Evolutionary conservation across 768 basidiomycete species (phyloP).

Genomic region (Chlorophyllum brunneum): DNA sequence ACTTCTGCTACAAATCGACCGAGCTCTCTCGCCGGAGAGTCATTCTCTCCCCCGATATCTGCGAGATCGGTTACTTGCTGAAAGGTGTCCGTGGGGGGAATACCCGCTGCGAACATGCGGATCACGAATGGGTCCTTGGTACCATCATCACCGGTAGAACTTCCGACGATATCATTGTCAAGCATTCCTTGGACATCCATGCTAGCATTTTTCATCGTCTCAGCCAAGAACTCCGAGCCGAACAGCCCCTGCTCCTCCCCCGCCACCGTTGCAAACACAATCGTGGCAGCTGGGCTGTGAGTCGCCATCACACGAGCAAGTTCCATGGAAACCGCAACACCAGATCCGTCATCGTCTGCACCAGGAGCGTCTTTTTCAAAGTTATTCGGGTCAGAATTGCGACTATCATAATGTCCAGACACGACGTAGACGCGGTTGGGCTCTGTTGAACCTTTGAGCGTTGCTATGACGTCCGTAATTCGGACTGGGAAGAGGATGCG

Average conservation of each 20-base stretch:
- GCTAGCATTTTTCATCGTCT: constrained; percentile 34
- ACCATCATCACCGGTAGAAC: constrained; percentile 45
- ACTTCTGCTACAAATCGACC: constrained; percentile 52
- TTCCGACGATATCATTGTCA: constrained; percentile 55
- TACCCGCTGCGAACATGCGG: constrained; percentile 48
- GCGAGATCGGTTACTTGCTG: constrained; percentile 29
- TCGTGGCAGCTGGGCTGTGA: constrained; percentile 42
- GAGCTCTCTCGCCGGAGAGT: constrained; percentile 47
- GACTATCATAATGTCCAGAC: constrained; percentile 54
- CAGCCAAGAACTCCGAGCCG: constrained; percentile 46
- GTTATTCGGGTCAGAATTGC: constrained; percentile 35
- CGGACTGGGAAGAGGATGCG: constrained; percentile 25
- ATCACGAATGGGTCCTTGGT: constrained; percentile 43
- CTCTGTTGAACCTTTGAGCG: constrained; percentile 42
- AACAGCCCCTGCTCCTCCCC: constrained; percentile 52
- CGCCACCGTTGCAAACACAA: constrained; percentile 48
- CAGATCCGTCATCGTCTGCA: constrained; percentile 52
- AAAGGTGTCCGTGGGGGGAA: constrained; percentile 41
- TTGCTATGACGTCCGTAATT: constrained; percentile 42
- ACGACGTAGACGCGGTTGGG: constrained; percentile 49
- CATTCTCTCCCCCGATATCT: constrained; percentile 50
- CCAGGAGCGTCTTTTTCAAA: constrained; percentile 45
- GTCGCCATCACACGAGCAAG: constrained; percentile 48
- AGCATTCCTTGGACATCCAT: constrained; percentile 55
- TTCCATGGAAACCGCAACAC: constrained; percentile 53